These are phyloP conservation scores for Trichoderma koningii DNA, from an alignment of 2,329 filamentous ascomycete genomes.

Conservation along the genomic window DNA sequence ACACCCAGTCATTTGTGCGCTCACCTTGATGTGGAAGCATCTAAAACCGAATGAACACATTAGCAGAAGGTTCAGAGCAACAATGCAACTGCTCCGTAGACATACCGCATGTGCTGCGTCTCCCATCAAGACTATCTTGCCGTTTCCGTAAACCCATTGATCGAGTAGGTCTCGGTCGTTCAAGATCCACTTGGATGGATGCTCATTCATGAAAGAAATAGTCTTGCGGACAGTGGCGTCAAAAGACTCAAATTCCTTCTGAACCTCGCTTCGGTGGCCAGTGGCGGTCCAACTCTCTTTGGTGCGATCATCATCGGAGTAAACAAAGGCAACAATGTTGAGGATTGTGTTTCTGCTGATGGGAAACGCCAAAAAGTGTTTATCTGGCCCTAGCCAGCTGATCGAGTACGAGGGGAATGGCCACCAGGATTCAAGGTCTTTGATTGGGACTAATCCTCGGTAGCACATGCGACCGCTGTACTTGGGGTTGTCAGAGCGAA, in stretches of 20 bases:
- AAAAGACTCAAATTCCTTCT: conserved; percentile 12
- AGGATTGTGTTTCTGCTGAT: conserved; percentile 7
- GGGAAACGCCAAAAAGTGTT: conserved; percentile 21
- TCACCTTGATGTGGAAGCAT: conserved; percentile 25
- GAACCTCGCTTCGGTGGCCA: conserved; percentile 13
- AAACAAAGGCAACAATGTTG: conserved; percentile 21
- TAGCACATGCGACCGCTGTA: conserved; percentile 23
- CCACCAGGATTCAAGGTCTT: conserved; percentile 18
- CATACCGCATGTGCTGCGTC: conserved; percentile 49
- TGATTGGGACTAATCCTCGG: conserved; percentile 17
- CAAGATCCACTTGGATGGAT: conserved; percentile 18
- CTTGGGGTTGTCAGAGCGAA: conserved; percentile 19
- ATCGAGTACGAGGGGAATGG: conserved; percentile 7
- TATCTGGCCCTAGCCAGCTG: conserved; percentile 17
- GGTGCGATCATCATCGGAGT: conserved; percentile 20
- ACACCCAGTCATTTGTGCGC: not conserved
- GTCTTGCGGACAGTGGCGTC: conserved; percentile 11
- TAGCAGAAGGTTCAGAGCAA: not conserved
- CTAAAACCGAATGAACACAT: not conserved
- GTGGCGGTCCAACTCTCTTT: conserved; percentile 14
- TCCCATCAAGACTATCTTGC: conserved; percentile 37
- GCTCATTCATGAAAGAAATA: conserved; percentile 19
- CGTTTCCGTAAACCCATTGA: conserved; percentile 14
- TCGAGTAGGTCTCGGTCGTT: conserved; percentile 18
- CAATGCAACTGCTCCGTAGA: conserved; percentile 43